Evolutionary conservation across 1,284 basidiomycete genomes (phyloP).

Genomic region (Ganoderma sp.): DNA sequence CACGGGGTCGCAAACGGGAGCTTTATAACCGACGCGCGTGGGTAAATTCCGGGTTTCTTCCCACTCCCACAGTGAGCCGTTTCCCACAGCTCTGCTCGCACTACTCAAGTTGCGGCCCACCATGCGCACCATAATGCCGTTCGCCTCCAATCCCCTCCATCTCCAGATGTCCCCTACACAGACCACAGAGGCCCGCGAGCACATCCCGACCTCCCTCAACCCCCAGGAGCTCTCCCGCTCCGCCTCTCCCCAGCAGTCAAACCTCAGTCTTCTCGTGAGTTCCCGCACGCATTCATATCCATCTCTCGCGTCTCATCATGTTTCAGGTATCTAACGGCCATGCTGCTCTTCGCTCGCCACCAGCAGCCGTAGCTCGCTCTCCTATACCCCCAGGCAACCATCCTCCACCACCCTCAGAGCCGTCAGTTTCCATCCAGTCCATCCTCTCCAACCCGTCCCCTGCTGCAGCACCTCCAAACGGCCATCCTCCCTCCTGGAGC

Average conservation of each 20-base stretch:
- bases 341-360: slow-evolving; percentile 32
- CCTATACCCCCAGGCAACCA: slow-evolving; percentile 41
- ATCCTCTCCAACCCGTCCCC: slow-evolving; percentile 42
- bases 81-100: slow-evolving; percentile 40
- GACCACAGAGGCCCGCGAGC: slow-evolving; percentile 44
- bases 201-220: slow-evolving; percentile 38
- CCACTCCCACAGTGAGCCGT: slow-evolving; percentile 43
- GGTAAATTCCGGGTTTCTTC: slow-evolving; percentile 44
- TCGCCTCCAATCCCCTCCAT: slow-evolving; percentile 44
- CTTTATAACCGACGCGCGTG: slow-evolving; percentile 46
- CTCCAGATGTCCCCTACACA: slow-evolving; percentile 52
- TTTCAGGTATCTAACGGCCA: slow-evolving; percentile 38
- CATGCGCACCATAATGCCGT: slow-evolving; percentile 44
- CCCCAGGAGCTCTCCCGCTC: slow-evolving; percentile 46
- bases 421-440: slow-evolving; percentile 47
- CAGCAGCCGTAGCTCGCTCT: slow-evolving; percentile 33
- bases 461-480: slow-evolving; percentile 37
- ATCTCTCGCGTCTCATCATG: slow-evolving; percentile 35
- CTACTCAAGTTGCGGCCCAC: slow-evolving; percentile 37
- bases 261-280: slow-evolving; percentile 49
- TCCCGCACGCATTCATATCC: slow-evolving; percentile 40
- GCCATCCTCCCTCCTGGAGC: slow-evolving; percentile 36
- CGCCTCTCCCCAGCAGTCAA: slow-evolving; percentile 46
- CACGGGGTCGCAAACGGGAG: slow-evolving; percentile 40
- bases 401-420: slow-evolving; percentile 25